Evolutionary conservation across 202 grass and related monocot genomes (phyloP), one percentile per base, ranked within the genome.

Genomic region (Miscanthus sacchariflorus): DNA sequence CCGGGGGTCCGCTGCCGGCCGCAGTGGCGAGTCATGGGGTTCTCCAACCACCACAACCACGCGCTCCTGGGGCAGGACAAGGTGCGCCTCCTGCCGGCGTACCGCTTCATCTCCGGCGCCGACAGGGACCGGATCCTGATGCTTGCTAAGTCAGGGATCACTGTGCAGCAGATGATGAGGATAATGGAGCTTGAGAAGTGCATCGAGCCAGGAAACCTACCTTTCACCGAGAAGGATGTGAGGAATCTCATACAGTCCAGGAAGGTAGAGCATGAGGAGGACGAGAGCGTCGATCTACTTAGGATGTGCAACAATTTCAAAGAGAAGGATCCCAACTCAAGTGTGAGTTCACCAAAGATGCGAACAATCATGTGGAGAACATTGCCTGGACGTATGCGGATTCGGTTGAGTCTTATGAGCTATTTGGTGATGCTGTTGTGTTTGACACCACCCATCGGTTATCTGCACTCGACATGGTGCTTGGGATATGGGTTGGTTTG

Each of bases 201-300:
- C 75, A 27, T 95, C 2, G 79, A 93, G 87, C 91, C 93, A 0
- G 93, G 95, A 19, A 86, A 72, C 36, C 90, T 97, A 44, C 89
- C 82, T 24, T 97, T 95, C 61, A 95, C 93, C 0, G 91, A 97
- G 49, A 97, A 97, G 85, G 92, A 97, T 86, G 92, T 91, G 54
- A 91, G 91, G 23, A 95, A 95, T n/a, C 86, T 97, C 54, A 93
- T 95, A 46, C 91, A 90, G 27, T 90, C 89, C 24, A 89, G 87
- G 81, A 97, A 90, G 87, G 67, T 80, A 28, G 87, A 91, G 30
- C 70, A 93, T 61, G 87, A 90, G 19, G 94, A 90, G 10, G 87
- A 86, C 70, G 89, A 91, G 56, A 80, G 43, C 4, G 61, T 88
- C 15, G 92, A 93, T 81, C 76, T 97, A 63, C 76, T 94, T 3